phyloP scores from a whole-genome alignment of 495 filamentous ascomycete species.

The Neurospora discreta region DNA sequence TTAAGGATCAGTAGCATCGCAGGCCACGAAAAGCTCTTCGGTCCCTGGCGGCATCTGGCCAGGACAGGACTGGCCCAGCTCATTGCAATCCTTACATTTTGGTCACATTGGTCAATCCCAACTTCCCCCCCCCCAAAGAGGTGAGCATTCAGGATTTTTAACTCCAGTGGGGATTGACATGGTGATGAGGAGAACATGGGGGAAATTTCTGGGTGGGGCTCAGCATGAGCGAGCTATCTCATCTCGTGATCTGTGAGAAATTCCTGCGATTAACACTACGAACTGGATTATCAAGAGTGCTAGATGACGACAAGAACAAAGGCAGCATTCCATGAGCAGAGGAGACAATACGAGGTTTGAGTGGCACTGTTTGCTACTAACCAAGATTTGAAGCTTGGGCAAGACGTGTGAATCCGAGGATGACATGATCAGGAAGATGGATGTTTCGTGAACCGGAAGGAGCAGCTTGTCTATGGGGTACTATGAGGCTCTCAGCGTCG shows the following conservation, averaged over 20 bases:
- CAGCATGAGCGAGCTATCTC: not conserved
- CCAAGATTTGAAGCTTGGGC: not conserved
- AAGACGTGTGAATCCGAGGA: not conserved
- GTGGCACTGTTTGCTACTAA: not conserved
- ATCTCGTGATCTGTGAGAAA: not conserved
- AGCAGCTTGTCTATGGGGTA: not conserved
- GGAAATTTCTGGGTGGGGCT: not conserved
- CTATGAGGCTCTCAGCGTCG: not conserved
- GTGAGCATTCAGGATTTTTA: not conserved
- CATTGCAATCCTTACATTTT: not conserved
- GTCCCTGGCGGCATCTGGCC: not conserved
- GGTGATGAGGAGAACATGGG: not conserved
- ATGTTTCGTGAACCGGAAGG: not conserved
- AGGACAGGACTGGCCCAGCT: not conserved
- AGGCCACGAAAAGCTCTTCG: not conserved
- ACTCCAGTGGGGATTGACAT: not conserved
- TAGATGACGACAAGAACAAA: too few species aligned
- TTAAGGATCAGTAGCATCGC: not conserved
- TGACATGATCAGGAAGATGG: not conserved
- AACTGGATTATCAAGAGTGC: not conserved
- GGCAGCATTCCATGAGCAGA: not conserved
- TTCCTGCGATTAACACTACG: not conserved
- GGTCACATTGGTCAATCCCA: not conserved
- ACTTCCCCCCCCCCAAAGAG: not conserved
- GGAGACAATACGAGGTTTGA: not conserved